These are phyloP conservation scores for Coemansia sp. DNA, from an alignment of 192 early-diverging fungal species.

Conservation along the genomic window DNA sequence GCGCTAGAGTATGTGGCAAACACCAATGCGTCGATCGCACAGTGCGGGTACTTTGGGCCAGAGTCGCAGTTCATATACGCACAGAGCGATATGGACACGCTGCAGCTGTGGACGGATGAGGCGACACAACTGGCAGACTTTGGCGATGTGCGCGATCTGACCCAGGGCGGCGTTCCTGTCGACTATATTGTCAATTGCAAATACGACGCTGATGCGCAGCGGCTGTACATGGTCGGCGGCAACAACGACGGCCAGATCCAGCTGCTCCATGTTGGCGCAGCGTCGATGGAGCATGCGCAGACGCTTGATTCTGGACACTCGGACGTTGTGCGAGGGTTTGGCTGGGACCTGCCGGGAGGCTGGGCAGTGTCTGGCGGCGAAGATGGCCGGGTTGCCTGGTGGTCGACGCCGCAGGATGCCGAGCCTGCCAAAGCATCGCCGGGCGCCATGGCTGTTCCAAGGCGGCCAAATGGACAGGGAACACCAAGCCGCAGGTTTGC, in stretches of 20 bases:
- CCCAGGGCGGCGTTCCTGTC: constrained; percentile 45
- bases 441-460: too few species aligned
- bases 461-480: too few species aligned
- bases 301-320: constrained; percentile 70
- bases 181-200: constrained; percentile 83
- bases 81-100: constrained; percentile 86
- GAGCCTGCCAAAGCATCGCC: background rate
- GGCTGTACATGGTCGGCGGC: constrained; percentile 78
- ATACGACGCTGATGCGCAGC: constrained; percentile 60
- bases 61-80: constrained; percentile 81
- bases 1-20: constrained; percentile 78
- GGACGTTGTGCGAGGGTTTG: constrained; percentile 77
- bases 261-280: constrained; percentile 74
- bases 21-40: constrained; percentile 72
- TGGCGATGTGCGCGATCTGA: constrained; percentile 71
- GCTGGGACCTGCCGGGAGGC: constrained; percentile 61
- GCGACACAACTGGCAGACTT: constrained; percentile 56
- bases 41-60: constrained; percentile 89
- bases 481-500: too few species aligned
- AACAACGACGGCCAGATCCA: constrained; percentile 66
- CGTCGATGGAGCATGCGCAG: constrained; percentile 69
- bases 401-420: constrained; percentile 38
- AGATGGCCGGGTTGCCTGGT: constrained; percentile 66
- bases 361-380: constrained; percentile 72
- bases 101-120: constrained; percentile 65